phyloP scores from a whole-genome alignment of 1,139 yeast species.

The Magnusiomyces tetraspermus region DNA sequence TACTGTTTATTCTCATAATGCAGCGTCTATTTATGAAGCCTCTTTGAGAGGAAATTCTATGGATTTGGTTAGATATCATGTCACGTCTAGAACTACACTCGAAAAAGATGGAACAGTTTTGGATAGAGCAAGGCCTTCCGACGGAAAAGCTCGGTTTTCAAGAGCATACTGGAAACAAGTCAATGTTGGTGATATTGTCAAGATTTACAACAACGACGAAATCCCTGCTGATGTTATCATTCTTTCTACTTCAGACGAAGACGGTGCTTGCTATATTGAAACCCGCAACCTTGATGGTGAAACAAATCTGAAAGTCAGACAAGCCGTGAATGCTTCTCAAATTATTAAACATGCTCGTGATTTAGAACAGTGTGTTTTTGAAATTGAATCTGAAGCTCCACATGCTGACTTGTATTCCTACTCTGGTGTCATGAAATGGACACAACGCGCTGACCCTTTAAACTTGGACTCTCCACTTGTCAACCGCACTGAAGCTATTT shows the following conservation, averaged over 20 bases:
- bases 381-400: slow-evolving; percentile 89
- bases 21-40: slow-evolving; percentile 7
- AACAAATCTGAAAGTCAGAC: slow-evolving; percentile 77
- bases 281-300: slow-evolving; percentile 96
- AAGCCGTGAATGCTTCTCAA: slow-evolving; percentile 59
- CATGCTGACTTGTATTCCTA: slow-evolving; percentile 71
- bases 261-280: slow-evolving; percentile 87
- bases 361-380: slow-evolving; percentile 58
- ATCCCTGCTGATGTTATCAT: slow-evolving; percentile 86
- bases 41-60: slow-evolving; percentile 14
- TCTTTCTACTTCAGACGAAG: slow-evolving; percentile 73
- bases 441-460: slow-evolving; percentile 20
- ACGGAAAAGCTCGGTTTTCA: slow-evolving; percentile 42
- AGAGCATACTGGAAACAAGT: slow-evolving; percentile 80
- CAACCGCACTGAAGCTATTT: slow-evolving; percentile 48
- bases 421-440: slow-evolving; percentile 66
- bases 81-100: slow-evolving; percentile 8
- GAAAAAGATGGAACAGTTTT: slow-evolving; percentile 26
- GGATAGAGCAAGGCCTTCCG: slow-evolving; percentile 26
- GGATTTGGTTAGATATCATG: slow-evolving; percentile 8
- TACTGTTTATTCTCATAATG: slow-evolving; percentile 10
- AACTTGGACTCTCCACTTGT: slow-evolving; percentile 8
- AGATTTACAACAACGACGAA: slow-evolving; percentile 79
- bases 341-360: slow-evolving; percentile 58
- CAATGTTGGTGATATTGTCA: slow-evolving; percentile 77